Conservation (phyloP, 2,329 filamentous ascomycete species). For the Sporothrix protearum region DNA sequence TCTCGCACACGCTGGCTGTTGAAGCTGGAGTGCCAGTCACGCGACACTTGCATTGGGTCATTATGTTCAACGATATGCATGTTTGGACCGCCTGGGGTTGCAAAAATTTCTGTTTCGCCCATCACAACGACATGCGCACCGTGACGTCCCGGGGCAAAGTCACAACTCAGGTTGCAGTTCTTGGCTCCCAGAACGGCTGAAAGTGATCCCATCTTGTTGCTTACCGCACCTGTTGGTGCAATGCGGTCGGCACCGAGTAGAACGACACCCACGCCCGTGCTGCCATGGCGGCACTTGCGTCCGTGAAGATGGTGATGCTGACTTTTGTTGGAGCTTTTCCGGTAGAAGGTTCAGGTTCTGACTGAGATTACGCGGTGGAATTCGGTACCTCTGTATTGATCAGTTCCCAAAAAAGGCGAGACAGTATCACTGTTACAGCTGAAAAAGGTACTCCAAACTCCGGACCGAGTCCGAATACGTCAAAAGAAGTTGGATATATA, state of each 20-base stretch:
- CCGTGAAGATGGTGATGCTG: conserved; percentile 52
- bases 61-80: conserved; percentile 51
- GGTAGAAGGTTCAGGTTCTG: background rate
- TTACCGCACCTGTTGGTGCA: conserved; percentile 53
- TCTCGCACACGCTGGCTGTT: conserved; percentile 27
- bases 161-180: conserved; percentile 33
- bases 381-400: background rate
- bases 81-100: conserved; percentile 42
- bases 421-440: background rate
- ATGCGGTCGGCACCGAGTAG: conserved; percentile 64
- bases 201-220: conserved; percentile 65
- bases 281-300: conserved; percentile 57
- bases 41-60: conserved; percentile 48
- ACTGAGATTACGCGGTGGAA: conserved; percentile 1
- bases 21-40: conserved; percentile 42
- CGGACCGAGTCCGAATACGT: background rate
- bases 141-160: background rate
- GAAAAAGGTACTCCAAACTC: background rate
- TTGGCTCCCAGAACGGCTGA: conserved; percentile 55
- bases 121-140: conserved; percentile 51
- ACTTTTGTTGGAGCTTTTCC: background rate
- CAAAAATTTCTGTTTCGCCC: conserved; percentile 60
- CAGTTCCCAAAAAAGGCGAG: background rate
- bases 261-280: conserved; percentile 52
- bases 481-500: background rate